Base-by-base conservation (phyloP, 2,329 filamentous ascomycete species). In the Thermothelomyces thermophilus region DNA sequence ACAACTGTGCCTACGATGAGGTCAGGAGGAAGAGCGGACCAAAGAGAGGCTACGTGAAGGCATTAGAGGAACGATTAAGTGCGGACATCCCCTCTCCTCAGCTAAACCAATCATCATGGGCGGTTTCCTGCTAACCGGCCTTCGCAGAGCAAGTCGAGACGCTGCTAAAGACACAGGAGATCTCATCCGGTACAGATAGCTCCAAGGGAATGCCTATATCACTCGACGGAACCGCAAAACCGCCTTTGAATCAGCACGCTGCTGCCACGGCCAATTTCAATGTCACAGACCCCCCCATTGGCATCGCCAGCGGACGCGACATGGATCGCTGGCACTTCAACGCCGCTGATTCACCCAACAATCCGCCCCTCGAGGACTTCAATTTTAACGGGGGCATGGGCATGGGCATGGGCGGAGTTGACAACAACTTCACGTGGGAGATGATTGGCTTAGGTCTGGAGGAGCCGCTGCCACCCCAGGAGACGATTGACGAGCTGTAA, bases 21-120 rank as follows among this genome's bases (percentile, higher is more conserved):
- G 85, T 91, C 60, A 81, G 90, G 65, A 87, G 89, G 70, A 95
- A 95, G 79, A 95, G 90, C 66, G 90, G 90, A 2, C 90, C 90
- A 2, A 95, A 95, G 73, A 79, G 90, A 64, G 90, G 90, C 60
- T 95, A 96, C 65, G 90, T 95, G 54, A 95, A 95, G 73, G 85
- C 90, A 52, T 71, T 97, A 59, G 93, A 97, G 69, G 90, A 94
- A 66, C 81, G 93, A 66, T 71, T 98, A 63, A 90, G 90, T 95
- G 76, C 72, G 86, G 71, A 7, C 10, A 5, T 14, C 31, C 47
- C 33, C 11, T 28, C 20, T 22, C 40, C 19, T 35, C 20, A 11
- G 13, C 26, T 43, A 16, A n/a, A 22, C 26, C 24, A 20, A 39
- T 49, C 7, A 13, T 5, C 24, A 26, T 9, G 24, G 24, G 24